Conservation (phyloP, 1,139 yeast species). For the Diutina scorzettiae region DNA sequence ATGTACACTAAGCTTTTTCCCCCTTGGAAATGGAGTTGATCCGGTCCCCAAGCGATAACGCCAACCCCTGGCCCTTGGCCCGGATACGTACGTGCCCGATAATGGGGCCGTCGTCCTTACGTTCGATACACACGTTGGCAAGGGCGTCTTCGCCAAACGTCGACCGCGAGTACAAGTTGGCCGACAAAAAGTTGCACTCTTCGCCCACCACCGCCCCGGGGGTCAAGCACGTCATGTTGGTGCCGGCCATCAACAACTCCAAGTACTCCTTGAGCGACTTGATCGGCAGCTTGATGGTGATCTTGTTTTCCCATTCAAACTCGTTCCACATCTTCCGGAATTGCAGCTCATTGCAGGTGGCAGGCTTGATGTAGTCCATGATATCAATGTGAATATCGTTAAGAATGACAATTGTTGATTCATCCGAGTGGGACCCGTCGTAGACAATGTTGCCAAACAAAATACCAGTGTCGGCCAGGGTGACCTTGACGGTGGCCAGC, state of each 20-base stretch:
- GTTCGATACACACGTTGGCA: constrained; percentile 91
- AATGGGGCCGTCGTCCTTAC: constrained; percentile 61
- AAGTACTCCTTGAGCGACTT: constrained; percentile 67
- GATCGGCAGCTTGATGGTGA: constrained; percentile 68
- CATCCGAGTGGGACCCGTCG: constrained; percentile 92
- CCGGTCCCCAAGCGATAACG: constrained; percentile 87
- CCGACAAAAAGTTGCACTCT: constrained; percentile 87
- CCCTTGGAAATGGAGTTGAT: constrained; percentile 49
- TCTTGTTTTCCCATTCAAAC: constrained; percentile 99
- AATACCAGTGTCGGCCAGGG: constrained; percentile 82
- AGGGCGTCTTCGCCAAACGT: constrained; percentile 97
- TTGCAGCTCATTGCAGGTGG: constrained; percentile 73
- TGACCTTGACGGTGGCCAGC: constrained; percentile 83
- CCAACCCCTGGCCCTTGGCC: constrained; percentile 96
- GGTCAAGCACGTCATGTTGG: constrained; percentile 91
- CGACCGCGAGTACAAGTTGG: constrained; percentile 85
- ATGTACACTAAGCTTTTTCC: background rate
- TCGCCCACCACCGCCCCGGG: constrained; percentile 81
- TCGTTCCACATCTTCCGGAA: constrained; percentile 99
- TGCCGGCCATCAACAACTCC: constrained; percentile 64
- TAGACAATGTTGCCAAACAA: constrained; percentile 95
- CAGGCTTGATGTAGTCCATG: constrained; percentile 96
- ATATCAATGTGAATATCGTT: constrained; percentile 94
- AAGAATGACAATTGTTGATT: constrained; percentile 79
- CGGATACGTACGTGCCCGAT: constrained; percentile 94